Evolutionary conservation across 1,139 yeast genomes (phyloP).

Genomic region (Blastobotrys buckinghamii): DNA sequence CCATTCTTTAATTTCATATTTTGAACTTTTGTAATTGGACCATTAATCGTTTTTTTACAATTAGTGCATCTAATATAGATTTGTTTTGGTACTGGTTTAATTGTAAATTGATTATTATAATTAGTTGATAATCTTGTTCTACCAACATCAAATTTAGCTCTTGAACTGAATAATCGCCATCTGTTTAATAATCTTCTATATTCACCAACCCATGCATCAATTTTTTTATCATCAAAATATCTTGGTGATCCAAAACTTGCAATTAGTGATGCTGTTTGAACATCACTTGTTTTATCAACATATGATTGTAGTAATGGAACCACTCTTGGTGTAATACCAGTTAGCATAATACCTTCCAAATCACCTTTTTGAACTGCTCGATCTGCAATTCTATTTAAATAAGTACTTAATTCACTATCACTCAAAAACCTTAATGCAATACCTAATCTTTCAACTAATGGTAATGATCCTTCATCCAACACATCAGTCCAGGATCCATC

Average conservation of each 20-base stretch:
- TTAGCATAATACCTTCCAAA: conserved; percentile 80
- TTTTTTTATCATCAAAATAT: conserved; percentile 64
- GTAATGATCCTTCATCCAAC: conserved; percentile 80
- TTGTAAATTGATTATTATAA: conserved; percentile 42
- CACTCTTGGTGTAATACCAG: conserved; percentile 84
- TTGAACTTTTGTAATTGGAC: conserved; percentile 5
- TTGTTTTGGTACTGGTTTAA: conserved; percentile 58
- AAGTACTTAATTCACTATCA: conserved; percentile 52
- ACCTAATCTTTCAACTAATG: conserved; percentile 81
- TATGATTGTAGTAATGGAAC: conserved; percentile 78
- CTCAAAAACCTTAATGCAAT: conserved; percentile 82
- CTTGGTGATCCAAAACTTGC: conserved; percentile 79
- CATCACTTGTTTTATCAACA: conserved; percentile 85
- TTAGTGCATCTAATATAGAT: conserved; percentile 73
- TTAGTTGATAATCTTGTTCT: conserved; percentile 60
- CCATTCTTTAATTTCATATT: not conserved
- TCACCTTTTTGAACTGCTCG: conserved; percentile 74
- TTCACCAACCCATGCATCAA: conserved; percentile 70
- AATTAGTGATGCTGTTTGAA: conserved; percentile 85
- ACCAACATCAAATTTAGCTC: conserved; percentile 83
- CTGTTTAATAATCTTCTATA: conserved; percentile 68
- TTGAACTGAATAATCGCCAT: conserved; percentile 70
- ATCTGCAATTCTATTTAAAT: conserved; percentile 63
- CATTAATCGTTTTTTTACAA: conserved; percentile 51
- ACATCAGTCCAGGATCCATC: conserved; percentile 98